Percentiles rank a stretch among this genome's conserved stretches.
These are phyloP conservation scores for Fusarium succisae DNA, from an alignment of 2,329 filamentous ascomycete species.

Conservation along the genomic window DNA sequence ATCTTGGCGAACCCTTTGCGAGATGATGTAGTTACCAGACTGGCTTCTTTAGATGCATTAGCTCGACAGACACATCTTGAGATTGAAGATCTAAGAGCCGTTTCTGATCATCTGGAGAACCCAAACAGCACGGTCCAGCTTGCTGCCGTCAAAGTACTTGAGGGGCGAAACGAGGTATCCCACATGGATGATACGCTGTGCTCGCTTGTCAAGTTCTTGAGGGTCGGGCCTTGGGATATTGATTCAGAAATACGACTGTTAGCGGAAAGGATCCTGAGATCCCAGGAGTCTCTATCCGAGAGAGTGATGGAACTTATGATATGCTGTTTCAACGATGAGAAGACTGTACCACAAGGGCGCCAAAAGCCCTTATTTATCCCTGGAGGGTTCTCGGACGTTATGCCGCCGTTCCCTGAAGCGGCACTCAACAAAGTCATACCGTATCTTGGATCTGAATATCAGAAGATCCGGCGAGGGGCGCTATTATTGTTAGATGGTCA, in stretches of 20 bases:
- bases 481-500: not conserved
- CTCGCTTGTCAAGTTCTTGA: not conserved
- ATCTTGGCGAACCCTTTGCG: not conserved
- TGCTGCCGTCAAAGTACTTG: not conserved
- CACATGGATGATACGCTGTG: not conserved
- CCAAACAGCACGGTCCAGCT: not conserved
- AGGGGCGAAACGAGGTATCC: not conserved
- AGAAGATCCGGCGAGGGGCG: not conserved
- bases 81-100: not conserved
- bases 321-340: not conserved
- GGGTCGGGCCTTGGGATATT: not conserved
- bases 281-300: not conserved
- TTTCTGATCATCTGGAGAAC: not conserved
- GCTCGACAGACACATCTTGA: not conserved
- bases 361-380: not conserved
- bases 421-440: not conserved
- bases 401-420: not conserved
- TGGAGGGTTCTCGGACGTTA: not conserved
- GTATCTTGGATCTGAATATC: not conserved
- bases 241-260: not conserved
- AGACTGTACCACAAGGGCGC: rapidly evolving
- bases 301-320: not conserved
- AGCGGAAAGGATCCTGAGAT: not conserved
- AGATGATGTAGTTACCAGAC: not conserved
- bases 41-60: not conserved